phyloP scores from a whole-genome alignment of 768 basidiomycete genomes.

The Mycena rosella region DNA sequence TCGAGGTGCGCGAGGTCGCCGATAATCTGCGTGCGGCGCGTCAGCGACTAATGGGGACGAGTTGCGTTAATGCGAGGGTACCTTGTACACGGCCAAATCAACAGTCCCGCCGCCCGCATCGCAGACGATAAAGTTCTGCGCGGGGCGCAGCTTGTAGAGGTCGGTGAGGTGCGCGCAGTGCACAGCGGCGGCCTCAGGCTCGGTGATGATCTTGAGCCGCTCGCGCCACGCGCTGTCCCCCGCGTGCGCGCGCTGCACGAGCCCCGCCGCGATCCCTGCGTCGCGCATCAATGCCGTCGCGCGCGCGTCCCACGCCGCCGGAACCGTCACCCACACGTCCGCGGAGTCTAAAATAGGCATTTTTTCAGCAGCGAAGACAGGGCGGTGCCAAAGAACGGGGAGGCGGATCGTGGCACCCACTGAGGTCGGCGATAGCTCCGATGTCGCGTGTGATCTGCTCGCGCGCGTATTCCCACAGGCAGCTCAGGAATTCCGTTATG shows the following conservation, averaged over 20 bases:
- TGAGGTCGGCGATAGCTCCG: constrained; percentile 86
- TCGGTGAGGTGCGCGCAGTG: constrained; percentile 88
- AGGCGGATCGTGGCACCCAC: constrained; percentile 67
- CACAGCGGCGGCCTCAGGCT: constrained; percentile 90
- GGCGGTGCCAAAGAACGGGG: background rate
- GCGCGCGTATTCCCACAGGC: constrained; percentile 89
- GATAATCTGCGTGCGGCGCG: constrained; percentile 66
- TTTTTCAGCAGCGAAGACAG: background rate
- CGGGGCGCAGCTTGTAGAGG: constrained; percentile 81
- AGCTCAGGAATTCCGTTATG: constrained; percentile 86
- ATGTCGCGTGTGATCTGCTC: constrained; percentile 90
- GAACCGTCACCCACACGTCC: constrained; percentile 28
- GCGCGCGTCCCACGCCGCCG: constrained; percentile 30
- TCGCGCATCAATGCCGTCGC: constrained; percentile 26
- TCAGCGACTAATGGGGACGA: constrained; percentile 4
- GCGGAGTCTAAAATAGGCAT: constrained; percentile 32
- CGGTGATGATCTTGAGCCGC: constrained; percentile 86
- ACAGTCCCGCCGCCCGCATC: constrained; percentile 83
- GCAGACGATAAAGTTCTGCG: constrained; percentile 92
- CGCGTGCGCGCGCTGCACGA: constrained; percentile 49
- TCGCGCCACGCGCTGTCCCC: constrained; percentile 85
- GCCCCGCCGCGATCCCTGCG: constrained; percentile 22
- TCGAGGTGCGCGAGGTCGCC: constrained; percentile 86
- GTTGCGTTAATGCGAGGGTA: constrained; percentile 25
- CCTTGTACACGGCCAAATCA: constrained; percentile 71